Evolutionary conservation across 106 monocot genomes (phyloP).

Genomic region (Dactylorhiza incarnata): DNA sequence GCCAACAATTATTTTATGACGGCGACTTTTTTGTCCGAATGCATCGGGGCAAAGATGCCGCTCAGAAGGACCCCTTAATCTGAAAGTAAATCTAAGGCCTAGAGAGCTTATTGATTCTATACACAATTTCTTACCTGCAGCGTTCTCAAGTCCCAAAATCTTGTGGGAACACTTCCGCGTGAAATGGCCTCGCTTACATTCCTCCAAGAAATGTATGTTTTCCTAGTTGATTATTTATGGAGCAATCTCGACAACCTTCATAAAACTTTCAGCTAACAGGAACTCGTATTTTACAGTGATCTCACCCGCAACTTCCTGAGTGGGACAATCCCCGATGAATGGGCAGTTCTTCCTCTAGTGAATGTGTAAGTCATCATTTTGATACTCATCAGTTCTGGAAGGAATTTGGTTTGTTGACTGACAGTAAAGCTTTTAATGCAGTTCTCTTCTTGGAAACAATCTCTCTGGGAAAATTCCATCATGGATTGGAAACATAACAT

Average conservation of each 20-base stretch:
- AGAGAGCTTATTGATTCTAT: neutral
- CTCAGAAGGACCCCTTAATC: too few species aligned
- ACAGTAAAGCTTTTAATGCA: conserved; percentile 1
- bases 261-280: neutral
- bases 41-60: too few species aligned
- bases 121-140: conserved; percentile 1
- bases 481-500: conserved; percentile 9
- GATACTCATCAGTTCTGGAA: neutral
- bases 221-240: neutral
- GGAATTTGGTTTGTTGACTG: neutral
- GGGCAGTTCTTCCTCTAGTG: conserved; percentile 15
- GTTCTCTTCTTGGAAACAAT: conserved; percentile 10
- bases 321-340: conserved; percentile 18
- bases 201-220: conserved; percentile 14
- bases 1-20: too few species aligned
- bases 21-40: too few species aligned
- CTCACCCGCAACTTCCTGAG: conserved; percentile 16
- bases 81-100: too few species aligned
- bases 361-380: conserved; percentile 10
- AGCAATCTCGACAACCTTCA: neutral
- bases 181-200: conserved; percentile 14
- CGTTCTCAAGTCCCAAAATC: conserved; percentile 10
- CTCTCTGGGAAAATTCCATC: conserved; percentile 6
- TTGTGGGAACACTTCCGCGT: conserved; percentile 9
- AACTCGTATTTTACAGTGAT: conserved; percentile 10